Percentiles rank a stretch among this genome's conserved stretches.
phyloP scores from a whole-genome alignment of 2,329 filamentous ascomycete species.

The Pestalotiopsis sp. region DNA sequence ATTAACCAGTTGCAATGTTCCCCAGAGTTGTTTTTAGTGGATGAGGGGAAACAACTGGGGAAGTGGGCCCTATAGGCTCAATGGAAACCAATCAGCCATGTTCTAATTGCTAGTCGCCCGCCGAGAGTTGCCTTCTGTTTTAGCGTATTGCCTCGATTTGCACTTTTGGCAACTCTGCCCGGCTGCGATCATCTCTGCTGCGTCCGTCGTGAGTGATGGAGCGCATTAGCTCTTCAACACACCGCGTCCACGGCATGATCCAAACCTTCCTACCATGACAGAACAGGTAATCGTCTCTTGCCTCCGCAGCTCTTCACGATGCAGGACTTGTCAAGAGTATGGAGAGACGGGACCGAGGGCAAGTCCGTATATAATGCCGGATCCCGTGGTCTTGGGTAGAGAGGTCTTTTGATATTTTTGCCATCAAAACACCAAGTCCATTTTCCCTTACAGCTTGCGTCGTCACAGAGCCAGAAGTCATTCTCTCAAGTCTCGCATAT shows the following conservation, averaged over 20 bases:
- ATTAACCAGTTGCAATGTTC: not conserved
- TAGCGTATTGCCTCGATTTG: not conserved
- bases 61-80: not conserved
- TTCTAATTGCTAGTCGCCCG: not conserved
- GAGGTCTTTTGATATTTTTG: not conserved
- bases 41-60: constrained; percentile 3
- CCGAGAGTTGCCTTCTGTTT: not conserved
- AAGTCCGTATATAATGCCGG: not conserved
- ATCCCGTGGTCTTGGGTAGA: not conserved
- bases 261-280: not conserved
- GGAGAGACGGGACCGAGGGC: not conserved
- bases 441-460: not conserved
- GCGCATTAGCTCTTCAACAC: not conserved
- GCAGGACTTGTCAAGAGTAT: not conserved
- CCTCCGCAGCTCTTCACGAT: not conserved
- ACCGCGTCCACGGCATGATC: not conserved
- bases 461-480: not conserved
- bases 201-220: not conserved
- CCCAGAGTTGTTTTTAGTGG: not conserved
- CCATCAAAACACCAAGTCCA: not conserved
- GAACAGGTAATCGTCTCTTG: not conserved
- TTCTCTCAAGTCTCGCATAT: not conserved
- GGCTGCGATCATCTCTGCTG: not conserved
- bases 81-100: not conserved
- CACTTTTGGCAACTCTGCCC: not conserved